A percentile compares a stretch with the other conserved stretches of the same genome.
Evolutionary conservation across 192 early-diverging fungal species (phyloP).

Genomic region (Rhizophagus prolifer): DNA sequence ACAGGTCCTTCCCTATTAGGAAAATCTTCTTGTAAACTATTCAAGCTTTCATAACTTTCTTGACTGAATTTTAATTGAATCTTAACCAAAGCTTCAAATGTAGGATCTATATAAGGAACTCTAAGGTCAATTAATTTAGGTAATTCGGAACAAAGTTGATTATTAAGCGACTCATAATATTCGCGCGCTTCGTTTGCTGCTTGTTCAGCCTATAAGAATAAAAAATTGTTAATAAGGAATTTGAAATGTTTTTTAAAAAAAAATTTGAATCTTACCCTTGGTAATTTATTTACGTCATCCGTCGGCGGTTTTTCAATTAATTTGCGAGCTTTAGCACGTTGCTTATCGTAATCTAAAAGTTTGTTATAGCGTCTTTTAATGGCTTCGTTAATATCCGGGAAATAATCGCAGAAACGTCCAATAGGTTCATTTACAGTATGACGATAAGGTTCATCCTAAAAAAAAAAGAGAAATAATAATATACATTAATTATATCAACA

Average conservation of each 20-base stretch:
- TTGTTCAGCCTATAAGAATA: constrained; percentile 68
- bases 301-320: constrained; percentile 79
- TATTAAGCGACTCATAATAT: constrained; percentile 81
- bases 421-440: constrained; percentile 89
- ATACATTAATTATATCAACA: not conserved
- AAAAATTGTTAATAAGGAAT: not conserved
- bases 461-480: not conserved
- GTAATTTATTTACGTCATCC: constrained; percentile 66
- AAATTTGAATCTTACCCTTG: constrained; percentile 45
- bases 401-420: constrained; percentile 77
- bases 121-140: constrained; percentile 88
- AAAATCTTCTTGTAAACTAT: constrained; percentile 60
- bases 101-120: constrained; percentile 90
- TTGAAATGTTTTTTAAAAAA: constrained; percentile 12
- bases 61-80: constrained; percentile 90
- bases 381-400: constrained; percentile 93
- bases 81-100: constrained; percentile 95
- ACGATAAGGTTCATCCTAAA: constrained; percentile 77
- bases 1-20: constrained; percentile 50
- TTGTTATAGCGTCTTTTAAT: constrained; percentile 88
- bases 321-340: constrained; percentile 70
- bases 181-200: constrained; percentile 73
- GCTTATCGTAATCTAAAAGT: constrained; percentile 86
- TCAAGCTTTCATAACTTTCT: constrained; percentile 74
- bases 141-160: constrained; percentile 77